Base-by-base conservation (phyloP, 306 rosid species). In the Quercus berberidifolia region DNA sequence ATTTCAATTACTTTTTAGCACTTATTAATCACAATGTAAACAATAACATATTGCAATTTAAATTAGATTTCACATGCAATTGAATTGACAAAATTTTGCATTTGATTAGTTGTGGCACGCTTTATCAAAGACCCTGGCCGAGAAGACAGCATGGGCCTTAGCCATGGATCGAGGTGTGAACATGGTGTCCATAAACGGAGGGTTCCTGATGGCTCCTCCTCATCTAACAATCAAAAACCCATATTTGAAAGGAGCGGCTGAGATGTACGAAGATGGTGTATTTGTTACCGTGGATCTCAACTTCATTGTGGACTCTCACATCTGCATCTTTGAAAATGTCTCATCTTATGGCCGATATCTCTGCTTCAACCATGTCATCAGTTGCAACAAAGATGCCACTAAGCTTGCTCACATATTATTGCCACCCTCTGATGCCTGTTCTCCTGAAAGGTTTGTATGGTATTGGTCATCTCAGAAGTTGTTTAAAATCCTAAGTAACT, bases 331-430 rank as follows among this genome's bases (percentile, higher is more conserved):
- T 62, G 93, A 91, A 79, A 91, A 88, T 54, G 60, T 86, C 55
- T 89, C 98, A 81, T 89, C 98, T 55, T 91, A 86, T 82, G 98
- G 98, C 60, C 97, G 98, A 17, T 94, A 94, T 73, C 68, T 94
- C 63, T 92, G 98, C 79, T 94, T 94, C 89, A 92, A 91, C 19
- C 89, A 80, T n/a, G 77, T 82, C 63, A 88, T 94, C 69, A 89
- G 87, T 55, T 82, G 81, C n/a, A 75, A 90, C 8, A 84, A 86
- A 43, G 94, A 92, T 57, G 98, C 97, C 31, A 18, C 83, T 20
- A 80, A 72, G 31, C 94, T 94, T 2, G 91, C 97, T 1, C 87
- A 78, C 38, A 85, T 78, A 78, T 88, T 92, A 84, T 7, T 38
- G 46, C 46, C 46, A 38, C 10, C 46, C 46, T 38, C 46, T 38